Base-by-base conservation (phyloP, 345 rosid genomes). In the Noccaea caerulescens region DNA sequence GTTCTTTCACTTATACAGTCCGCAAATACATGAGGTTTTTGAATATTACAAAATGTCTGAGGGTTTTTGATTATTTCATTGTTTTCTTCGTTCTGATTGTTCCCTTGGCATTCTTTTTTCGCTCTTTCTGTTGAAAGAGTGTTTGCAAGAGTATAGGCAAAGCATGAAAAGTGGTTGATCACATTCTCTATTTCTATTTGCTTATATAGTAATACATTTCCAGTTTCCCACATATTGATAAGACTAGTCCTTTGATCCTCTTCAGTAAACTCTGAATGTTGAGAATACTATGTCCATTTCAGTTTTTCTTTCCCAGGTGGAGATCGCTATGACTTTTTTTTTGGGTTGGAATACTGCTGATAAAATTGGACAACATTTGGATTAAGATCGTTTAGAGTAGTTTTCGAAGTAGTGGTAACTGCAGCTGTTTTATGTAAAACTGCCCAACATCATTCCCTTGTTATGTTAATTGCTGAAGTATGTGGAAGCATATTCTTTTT, bases 1-100 rank as follows among this genome's bases (percentile, higher is more conserved):
- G 85, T 74, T 10, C 51, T 72, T 72, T 64, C 57, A 18, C 63
- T 72, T 72, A 52, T 42, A 18, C 52, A 16, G 16, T 71, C 62
- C 14, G 44, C 30, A 61, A 71, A 11, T 71, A 25, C 58, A 27
- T 66, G 51, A 41, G 20, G 59, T 45, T 72, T 63, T 36, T 42
- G 16, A 32, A 68, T 39, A 41, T 18, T 49, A 37, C 70, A 54
- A 10, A 39, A 39, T 16, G 37, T 52, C 20, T 45, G 10, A 42
- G 13, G 13, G 7, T 14, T 70, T 50, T 23, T 1, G 68, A 63
- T 63, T 5, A 23, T 37, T 47, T 58, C 16, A 8, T 11, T 69
- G 58, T 2, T 18, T 36, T 58, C 50, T 47, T 43, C 4, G 14
- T 58, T 13, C 7, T 69, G 27, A 39, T 47, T 58, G 4, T 51